Evolutionary conservation across 176 grass and related monocot species (phyloP).

Genomic region (Melocanna baccifera): DNA sequence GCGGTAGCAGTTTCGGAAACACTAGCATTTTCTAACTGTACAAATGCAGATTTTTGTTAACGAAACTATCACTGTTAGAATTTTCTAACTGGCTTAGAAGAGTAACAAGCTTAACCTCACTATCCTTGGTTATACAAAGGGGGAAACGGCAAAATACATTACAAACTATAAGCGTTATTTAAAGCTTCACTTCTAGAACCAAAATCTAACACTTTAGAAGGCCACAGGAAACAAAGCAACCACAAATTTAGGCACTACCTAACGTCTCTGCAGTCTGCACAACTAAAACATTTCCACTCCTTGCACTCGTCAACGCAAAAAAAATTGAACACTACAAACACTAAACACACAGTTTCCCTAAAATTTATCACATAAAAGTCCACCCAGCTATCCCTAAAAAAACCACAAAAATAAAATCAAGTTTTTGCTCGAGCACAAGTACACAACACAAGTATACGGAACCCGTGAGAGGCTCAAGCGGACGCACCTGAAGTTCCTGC

Average conservation of each 20-base stretch:
- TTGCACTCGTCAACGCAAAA: background rate
- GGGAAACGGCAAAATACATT: background rate
- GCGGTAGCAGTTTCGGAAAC: background rate
- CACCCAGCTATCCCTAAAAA: background rate
- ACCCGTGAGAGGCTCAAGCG: background rate
- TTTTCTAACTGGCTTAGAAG: background rate
- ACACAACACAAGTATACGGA: background rate
- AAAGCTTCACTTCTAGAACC: background rate
- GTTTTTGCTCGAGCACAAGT: background rate
- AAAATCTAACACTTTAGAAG: background rate
- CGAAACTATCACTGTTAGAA: background rate
- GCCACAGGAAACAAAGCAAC: background rate
- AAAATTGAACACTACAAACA: background rate
- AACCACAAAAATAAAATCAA: background rate
- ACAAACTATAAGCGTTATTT: background rate
- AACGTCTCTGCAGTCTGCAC: background rate
- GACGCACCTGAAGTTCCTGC: slow-evolving; percentile 89
- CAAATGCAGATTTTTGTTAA: background rate
- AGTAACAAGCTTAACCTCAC: background rate
- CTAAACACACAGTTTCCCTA: background rate
- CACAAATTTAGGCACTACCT: background rate
- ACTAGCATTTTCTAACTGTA: background rate
- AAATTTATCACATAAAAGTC: background rate
- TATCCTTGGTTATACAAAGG: background rate
- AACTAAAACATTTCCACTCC: background rate